A percentile compares a stretch with the other conserved stretches of the same genome.
Conservation (phyloP, 257 asterid genomes). For the Coffea eugenioides region DNA sequence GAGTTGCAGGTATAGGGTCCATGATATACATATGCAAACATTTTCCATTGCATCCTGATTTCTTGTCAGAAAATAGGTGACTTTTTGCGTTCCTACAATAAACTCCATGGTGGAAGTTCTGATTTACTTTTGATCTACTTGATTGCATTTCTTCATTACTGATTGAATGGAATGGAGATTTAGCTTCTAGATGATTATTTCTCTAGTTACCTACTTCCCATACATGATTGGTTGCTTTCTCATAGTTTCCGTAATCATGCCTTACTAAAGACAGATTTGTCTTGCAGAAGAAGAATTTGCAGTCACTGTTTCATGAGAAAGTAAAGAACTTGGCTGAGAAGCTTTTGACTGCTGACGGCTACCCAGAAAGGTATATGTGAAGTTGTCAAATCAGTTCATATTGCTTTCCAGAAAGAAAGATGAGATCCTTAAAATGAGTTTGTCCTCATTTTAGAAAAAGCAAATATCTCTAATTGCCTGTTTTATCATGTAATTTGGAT, state of each 20-base stretch:
- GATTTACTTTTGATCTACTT: not conserved
- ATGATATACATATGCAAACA: not conserved
- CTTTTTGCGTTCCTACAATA: not conserved
- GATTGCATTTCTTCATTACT: not conserved
- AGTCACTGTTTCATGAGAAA: slow-evolving; percentile 62
- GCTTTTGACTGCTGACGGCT: slow-evolving; percentile 67
- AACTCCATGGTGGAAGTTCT: slow-evolving; percentile 2
- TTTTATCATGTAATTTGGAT: not conserved
- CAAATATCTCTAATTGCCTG: not conserved
- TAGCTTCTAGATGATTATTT: not conserved
- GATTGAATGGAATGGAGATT: not conserved
- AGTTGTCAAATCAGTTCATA: slow-evolving; percentile 5
- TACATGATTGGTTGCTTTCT: slow-evolving; percentile 18
- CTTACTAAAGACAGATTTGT: slow-evolving; percentile 51
- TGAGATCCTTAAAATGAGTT: not conserved
- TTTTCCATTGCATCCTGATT: not conserved
- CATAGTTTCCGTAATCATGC: slow-evolving; percentile 34
- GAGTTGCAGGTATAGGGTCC: slow-evolving; percentile 61
- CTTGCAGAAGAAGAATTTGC: slow-evolving; percentile 79
- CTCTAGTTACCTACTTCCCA: not conserved
- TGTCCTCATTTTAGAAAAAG: not conserved
- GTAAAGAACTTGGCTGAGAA: slow-evolving; percentile 72
- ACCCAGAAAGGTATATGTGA: slow-evolving; percentile 49
- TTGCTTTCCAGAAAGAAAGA: not conserved
- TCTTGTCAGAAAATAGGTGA: not conserved